phyloP scores from a whole-genome alignment of 768 basidiomycete genomes.

The Leccinellum rugosiceps region DNA sequence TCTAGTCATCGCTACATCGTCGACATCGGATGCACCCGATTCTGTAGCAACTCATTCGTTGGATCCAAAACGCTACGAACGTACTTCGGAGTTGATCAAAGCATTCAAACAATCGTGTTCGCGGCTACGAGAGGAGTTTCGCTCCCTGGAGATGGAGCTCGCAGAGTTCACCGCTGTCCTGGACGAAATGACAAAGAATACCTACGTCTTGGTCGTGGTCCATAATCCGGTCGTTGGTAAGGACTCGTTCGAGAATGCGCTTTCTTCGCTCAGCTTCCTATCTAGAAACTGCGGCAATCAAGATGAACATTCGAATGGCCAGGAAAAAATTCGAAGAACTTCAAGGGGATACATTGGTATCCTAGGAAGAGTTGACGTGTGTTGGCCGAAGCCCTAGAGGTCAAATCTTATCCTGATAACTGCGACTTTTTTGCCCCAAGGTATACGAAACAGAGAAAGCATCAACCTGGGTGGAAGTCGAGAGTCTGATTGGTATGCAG shows the following conservation, averaged over 20 bases:
- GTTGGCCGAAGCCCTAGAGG: background rate
- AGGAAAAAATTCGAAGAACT: conserved; percentile 88
- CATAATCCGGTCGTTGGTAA: conserved; percentile 86
- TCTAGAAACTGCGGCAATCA: conserved; percentile 83
- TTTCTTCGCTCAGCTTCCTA: background rate
- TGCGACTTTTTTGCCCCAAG: background rate
- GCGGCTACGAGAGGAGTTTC: conserved; percentile 80
- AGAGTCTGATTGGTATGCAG: background rate
- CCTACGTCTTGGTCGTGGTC: conserved; percentile 86
- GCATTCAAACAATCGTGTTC: conserved; percentile 91
- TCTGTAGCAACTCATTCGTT: conserved; percentile 44
- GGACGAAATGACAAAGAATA: conserved; percentile 90
- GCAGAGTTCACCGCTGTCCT: conserved; percentile 85
- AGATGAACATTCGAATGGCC: conserved; percentile 84
- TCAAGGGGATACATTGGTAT: conserved; percentile 62
- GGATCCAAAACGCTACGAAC: conserved; percentile 73
- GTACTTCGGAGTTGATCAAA: conserved; percentile 92
- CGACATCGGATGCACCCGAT: conserved; percentile 37
- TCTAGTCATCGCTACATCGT: conserved; percentile 90
- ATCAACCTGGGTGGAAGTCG: background rate
- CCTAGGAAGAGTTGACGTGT: conserved; percentile 12
- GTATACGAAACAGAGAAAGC: background rate
- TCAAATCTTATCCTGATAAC: background rate
- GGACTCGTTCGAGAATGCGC: conserved; percentile 15
- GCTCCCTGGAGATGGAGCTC: conserved; percentile 82